A percentile compares a stretch with the other conserved stretches of the same genome.
Conservation (phyloP, 352 stramenopile species). For the Pythium grandisporangium region DNA sequence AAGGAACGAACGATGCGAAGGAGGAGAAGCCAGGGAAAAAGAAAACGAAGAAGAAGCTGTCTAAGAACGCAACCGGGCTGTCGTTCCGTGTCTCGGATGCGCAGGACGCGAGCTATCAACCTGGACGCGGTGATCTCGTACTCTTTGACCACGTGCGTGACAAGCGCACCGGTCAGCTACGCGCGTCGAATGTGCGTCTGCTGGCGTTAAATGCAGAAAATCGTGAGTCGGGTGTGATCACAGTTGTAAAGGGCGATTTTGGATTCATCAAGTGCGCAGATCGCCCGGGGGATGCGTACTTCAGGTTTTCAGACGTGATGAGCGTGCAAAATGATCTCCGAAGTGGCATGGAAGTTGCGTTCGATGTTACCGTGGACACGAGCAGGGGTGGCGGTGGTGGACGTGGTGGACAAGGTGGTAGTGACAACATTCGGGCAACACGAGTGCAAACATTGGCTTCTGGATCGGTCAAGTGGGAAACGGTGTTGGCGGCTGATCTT, state of each 20-base stretch:
- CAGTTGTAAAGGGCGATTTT: constrained; percentile 68
- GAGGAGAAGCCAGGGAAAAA: not conserved
- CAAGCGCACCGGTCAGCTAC: constrained; percentile 45
- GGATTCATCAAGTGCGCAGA: constrained; percentile 79
- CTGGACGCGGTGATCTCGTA: constrained; percentile 47
- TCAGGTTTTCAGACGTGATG: constrained; percentile 74
- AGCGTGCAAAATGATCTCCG: constrained; percentile 34
- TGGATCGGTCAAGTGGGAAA: constrained; percentile 60
- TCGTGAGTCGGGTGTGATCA: constrained; percentile 58
- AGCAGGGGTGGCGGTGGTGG: not conserved
- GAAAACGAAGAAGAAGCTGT: constrained; percentile 21
- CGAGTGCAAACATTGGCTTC: constrained; percentile 48
- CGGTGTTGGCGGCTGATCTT: constrained; percentile 22
- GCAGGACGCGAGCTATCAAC: constrained; percentile 55
- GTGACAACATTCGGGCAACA: constrained; percentile 38
- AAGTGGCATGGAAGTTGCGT: constrained; percentile 52
- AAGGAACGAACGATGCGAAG: too few relatives aligned
- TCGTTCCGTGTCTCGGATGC: constrained; percentile 51
- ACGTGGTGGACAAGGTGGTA: not conserved
- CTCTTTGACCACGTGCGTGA: constrained; percentile 64
- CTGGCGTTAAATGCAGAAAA: constrained; percentile 53
- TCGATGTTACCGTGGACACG: constrained; percentile 49
- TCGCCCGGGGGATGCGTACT: constrained; percentile 57
- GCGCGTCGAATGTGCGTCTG: constrained; percentile 55
- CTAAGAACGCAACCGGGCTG: constrained; percentile 29